Base-by-base conservation (phyloP, 805 yeast species). In the Barnettozyma populi region DNA sequence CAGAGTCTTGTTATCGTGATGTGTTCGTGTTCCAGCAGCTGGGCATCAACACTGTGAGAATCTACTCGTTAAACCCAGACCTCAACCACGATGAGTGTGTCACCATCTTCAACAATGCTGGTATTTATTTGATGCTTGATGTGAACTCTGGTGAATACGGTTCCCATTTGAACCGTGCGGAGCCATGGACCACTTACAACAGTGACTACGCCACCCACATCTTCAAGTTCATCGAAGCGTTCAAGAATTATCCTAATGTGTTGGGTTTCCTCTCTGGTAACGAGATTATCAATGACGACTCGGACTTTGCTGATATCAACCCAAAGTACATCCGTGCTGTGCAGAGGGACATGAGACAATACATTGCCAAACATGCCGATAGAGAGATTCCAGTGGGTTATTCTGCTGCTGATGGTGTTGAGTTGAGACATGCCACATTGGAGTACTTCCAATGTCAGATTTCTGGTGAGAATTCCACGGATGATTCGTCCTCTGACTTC, bases 321-420 rank as follows among this genome's bases (percentile, higher is more conserved):
- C 97, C 97, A 36, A 77, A 79, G 45, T 88, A 86, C 62, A 79
- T 90, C 50, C 84, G 95, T 67, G 96, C 97, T 11, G 84, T 89
- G 32, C 92, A 88, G 64, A 86, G 98, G 64, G 98, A 90, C 65
- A 81, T 89, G 80, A 90, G 88, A 69, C 79, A 78, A 56, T 90
- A 86, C 70, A 84, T 90, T 52, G 69, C 76, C 25, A 70, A 76
- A 47, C 80, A 84, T 57, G 72, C 83, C 16, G 76, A 85, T 61
- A 79, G 97, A 65, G 67, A 80, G 8, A 84, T 90, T 50, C 97
- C 96, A 5, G 96, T 90, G n/a, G 97, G 97, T 31, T 90, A 90
- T 67, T 85, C 96, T 8, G 96, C 97, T 42, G 97, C 97, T 16
- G 96, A 87, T 59, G 90, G 82, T 52, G 72, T 69, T 46, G 76